phyloP scores from a whole-genome alignment of 352 stramenopile genomes.

The Phytophthora rubi region DNA sequence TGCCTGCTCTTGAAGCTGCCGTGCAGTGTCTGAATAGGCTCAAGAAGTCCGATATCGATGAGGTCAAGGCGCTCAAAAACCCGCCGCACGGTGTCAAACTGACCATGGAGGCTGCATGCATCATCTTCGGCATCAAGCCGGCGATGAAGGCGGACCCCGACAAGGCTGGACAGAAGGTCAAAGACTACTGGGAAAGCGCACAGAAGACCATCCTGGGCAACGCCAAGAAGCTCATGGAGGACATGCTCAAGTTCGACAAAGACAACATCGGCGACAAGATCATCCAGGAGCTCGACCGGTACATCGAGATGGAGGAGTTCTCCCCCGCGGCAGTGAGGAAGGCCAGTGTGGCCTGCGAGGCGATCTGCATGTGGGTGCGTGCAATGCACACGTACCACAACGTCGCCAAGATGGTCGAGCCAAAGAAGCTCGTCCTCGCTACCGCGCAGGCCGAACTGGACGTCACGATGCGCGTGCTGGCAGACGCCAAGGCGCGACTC shows the following conservation, averaged over 20 bases:
- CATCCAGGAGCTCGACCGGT: slow-evolving; percentile 88
- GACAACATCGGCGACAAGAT: slow-evolving; percentile 90
- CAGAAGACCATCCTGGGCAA: slow-evolving; percentile 89
- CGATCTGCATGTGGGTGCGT: slow-evolving; percentile 95
- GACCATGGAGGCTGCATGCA: slow-evolving; percentile 93
- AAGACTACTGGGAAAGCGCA: slow-evolving; percentile 90
- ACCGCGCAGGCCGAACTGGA: slow-evolving; percentile 87
- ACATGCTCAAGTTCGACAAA: slow-evolving; percentile 92
- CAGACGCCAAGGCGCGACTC: slow-evolving; percentile 84
- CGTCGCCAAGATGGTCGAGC: slow-evolving; percentile 92
- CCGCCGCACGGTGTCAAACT: slow-evolving; percentile 84
- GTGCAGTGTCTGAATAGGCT: slow-evolving; percentile 92
- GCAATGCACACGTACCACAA: slow-evolving; percentile 95
- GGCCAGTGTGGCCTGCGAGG: slow-evolving; percentile 91
- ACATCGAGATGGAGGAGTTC: slow-evolving; percentile 93
- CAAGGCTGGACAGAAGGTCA: slow-evolving; percentile 91
- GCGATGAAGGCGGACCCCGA: slow-evolving; percentile 89
- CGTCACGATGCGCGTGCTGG: slow-evolving; percentile 86
- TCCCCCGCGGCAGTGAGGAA: slow-evolving; percentile 89
- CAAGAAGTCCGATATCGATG: slow-evolving; percentile 95
- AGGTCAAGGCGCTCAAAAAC: slow-evolving; percentile 92
- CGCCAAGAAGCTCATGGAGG: slow-evolving; percentile 90
- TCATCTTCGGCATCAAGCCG: slow-evolving; percentile 95
- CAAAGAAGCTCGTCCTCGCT: slow-evolving; percentile 90
- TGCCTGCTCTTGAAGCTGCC: slow-evolving; percentile 91